Evolutionary conservation across 352 stramenopile genomes (phyloP), one percentile per base, ranked within the genome.

Genomic region (Phytophthora ramorum): DNA sequence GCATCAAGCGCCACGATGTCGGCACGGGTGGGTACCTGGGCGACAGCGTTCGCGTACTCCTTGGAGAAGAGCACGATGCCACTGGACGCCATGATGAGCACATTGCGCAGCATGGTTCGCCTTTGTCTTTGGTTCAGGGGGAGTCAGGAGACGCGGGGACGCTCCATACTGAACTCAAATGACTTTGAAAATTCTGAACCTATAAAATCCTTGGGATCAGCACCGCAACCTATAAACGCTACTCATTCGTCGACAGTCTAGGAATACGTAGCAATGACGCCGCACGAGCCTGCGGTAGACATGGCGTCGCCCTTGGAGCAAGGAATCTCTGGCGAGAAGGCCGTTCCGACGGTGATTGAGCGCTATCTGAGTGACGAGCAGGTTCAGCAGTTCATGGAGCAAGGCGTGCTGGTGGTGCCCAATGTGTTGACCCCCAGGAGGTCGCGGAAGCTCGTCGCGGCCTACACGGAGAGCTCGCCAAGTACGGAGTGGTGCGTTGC

Each of bases 61-160:
- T 97, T 96, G 48, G 86, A 97, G 77, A 98, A 98, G 55, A 98
- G 86, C 58, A 97, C 87, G 73, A 97, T 93, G 66, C 92, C 92
- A 72, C 91, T 98, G 37, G 85, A 90, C 30, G 90, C 81, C 86
- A 98, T 97, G 63, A 98, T 90, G 41, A 98, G 79, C 47, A 98
- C 88, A 72, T 97, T 98, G 53, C 90, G 89, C 58, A 98, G 86
- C 92, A 98, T 98, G 43, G 43, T 64, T 58, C 34, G 43, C 26
- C n/a, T 50, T 69, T 22, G 37, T 41, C 4, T 53, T 58, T 57
- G 46, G 32, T 17, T 24, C 16, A 64, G 63, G 63, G 63, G 63
- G 62, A 70, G 37, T 47, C 57, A 30, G 24, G 57, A 7, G 38
- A 62, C 37, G 50, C 40, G 24, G 57, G 7, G 38, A 62, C 37